phyloP scores from a whole-genome alignment of 306 rosid genomes.

The Cicer judaicum region DNA sequence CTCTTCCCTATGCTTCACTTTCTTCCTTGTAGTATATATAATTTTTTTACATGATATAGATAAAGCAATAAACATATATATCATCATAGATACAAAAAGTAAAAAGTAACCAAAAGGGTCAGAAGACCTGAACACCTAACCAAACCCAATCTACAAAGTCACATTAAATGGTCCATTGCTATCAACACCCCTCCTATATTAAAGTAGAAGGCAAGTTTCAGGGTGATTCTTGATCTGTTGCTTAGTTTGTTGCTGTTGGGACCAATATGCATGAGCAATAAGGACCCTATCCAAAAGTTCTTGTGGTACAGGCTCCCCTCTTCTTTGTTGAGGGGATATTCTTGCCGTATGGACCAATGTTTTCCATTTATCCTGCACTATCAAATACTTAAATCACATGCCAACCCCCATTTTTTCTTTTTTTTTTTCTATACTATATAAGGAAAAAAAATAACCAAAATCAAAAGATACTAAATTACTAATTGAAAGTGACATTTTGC shows the following conservation, averaged over 20 bases:
- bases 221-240: slow-evolving; percentile 71
- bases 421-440: slow-evolving; percentile 6
- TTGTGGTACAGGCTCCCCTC: slow-evolving; percentile 96
- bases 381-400: slow-evolving; percentile 45
- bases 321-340: slow-evolving; percentile 89
- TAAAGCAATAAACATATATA: slow-evolving; percentile 39
- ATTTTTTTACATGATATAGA: slow-evolving; percentile 42
- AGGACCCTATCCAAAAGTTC: slow-evolving; percentile 89
- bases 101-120: slow-evolving; percentile 27
- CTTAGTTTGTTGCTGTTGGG: slow-evolving; percentile 78
- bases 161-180: slow-evolving; percentile 15
- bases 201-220: slow-evolving; percentile 61
- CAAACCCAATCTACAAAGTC: slow-evolving; percentile 39
- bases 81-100: slow-evolving; percentile 41
- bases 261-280: slow-evolving; percentile 80
- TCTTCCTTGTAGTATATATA: slow-evolving; percentile 35
- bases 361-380: slow-evolving; percentile 92
- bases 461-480: not conserved
- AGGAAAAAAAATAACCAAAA: not conserved
- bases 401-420: slow-evolving; percentile 27
- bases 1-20: slow-evolving; percentile 38
- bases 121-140: slow-evolving; percentile 40
- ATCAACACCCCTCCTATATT: not conserved
- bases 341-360: slow-evolving; percentile 92
- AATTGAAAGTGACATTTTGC: slow-evolving; percentile 23